Conservation (phyloP, 2,329 filamentous ascomycete genomes). For the Claviceps sp. region DNA sequence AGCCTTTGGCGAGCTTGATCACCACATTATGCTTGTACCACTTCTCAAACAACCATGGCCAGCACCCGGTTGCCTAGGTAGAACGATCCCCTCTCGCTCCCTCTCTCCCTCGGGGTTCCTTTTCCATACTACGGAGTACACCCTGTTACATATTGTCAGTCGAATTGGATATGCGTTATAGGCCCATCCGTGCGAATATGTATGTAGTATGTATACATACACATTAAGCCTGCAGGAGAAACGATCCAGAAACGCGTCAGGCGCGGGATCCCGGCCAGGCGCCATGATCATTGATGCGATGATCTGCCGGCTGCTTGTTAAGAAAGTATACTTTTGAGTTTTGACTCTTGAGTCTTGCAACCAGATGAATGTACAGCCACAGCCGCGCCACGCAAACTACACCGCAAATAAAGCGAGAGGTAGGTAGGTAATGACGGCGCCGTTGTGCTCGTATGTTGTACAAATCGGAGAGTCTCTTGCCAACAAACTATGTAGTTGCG, state of each 20-base stretch:
- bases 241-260: constrained; percentile 27
- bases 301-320: constrained; percentile 43
- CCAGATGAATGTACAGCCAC: too few relatives aligned
- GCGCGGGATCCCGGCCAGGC: constrained; percentile 44
- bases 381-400: too few relatives aligned
- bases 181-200: constrained; percentile 36
- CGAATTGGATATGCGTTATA: constrained; percentile 18
- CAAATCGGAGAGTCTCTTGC: constrained; percentile 44
- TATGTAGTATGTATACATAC: constrained; percentile 35
- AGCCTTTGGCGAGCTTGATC: too few relatives aligned
- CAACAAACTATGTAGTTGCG: constrained; percentile 46
- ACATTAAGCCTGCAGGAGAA: constrained; percentile 42
- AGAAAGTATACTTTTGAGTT: constrained; percentile 26
- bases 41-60: too few relatives aligned
- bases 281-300: constrained; percentile 43
- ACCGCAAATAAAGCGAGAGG: not conserved
- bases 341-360: too few relatives aligned
- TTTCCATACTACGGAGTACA: too few relatives aligned
- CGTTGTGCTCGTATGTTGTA: constrained; percentile 23
- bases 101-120: too few relatives aligned
- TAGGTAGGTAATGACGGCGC: constrained; percentile 31
- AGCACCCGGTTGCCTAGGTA: too few relatives aligned
- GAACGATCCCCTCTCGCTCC: too few relatives aligned
- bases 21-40: too few relatives aligned
- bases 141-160: too few relatives aligned